A percentile compares a stretch with the other conserved stretches of the same genome.
Evolutionary conservation across 2,329 filamentous ascomycete species (phyloP).

Genomic region (Plenodomus tracheiphilus): DNA sequence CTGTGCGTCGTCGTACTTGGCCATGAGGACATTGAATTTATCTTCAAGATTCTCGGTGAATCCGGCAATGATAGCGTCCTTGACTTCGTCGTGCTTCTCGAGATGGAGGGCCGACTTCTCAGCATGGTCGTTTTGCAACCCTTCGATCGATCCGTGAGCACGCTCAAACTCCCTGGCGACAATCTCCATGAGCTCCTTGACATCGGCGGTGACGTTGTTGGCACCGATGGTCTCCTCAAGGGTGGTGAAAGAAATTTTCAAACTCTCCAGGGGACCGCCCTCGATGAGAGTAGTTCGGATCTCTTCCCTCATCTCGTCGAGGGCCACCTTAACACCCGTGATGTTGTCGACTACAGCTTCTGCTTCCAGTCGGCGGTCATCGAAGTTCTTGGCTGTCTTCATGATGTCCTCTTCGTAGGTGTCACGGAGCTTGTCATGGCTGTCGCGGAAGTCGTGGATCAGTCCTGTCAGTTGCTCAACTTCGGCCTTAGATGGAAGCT

Average conservation of each 20-base stretch:
- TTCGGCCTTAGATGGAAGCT: conserved; percentile 76
- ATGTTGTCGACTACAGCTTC: conserved; percentile 77
- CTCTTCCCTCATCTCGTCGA: conserved; percentile 77
- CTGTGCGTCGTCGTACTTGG: conserved; percentile 88
- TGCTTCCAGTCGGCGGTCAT: conserved; percentile 82
- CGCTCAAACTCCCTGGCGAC: conserved; percentile 89
- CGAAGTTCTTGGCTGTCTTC: conserved; percentile 75
- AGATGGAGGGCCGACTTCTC: conserved; percentile 59
- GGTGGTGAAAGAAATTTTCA: conserved; percentile 65
- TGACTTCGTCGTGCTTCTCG: conserved; percentile 64
- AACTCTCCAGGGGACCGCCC: conserved; percentile 65
- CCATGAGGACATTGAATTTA: conserved; percentile 77
- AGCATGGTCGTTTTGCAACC: conserved; percentile 77
- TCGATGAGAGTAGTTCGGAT: conserved; percentile 77
- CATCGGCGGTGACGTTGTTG: conserved; percentile 51
- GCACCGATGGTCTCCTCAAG: conserved; percentile 68
- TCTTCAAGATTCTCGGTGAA: conserved; percentile 67
- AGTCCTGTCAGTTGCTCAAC: conserved; percentile 64
- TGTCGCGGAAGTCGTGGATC: conserved; percentile 56
- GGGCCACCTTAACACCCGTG: conserved; percentile 73
- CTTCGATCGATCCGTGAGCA: conserved; percentile 76
- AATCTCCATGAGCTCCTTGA: conserved; percentile 67
- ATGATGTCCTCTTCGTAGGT: conserved; percentile 75
- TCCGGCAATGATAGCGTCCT: conserved; percentile 58
- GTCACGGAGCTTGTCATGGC: conserved; percentile 70